Base-by-base conservation (phyloP, 179 eudicot genomes). In the Silene coronaria region DNA sequence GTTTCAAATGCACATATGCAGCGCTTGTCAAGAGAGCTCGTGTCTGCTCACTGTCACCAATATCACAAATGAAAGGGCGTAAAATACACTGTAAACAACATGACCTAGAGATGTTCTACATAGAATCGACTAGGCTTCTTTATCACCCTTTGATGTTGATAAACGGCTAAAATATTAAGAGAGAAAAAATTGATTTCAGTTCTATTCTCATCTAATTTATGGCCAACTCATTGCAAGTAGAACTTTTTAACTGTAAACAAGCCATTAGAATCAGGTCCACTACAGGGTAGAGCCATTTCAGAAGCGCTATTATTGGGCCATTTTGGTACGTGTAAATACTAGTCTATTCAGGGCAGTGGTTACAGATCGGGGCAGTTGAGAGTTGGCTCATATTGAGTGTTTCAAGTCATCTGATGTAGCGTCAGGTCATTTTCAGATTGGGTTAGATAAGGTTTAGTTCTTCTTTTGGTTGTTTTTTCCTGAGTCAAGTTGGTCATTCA, bases 1-100 rank as follows among this genome's bases (percentile, higher is more conserved):
- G 86, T 84, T 91, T 96, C 74, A 96, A 80, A 84, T 96, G 97
- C 59, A 96, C 96, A 82, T 84, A 96, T n/a, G 97, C 97, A 12
- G 99, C 97, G 60, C 97, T 91, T 77, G 96, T 93, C 83, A 96
- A 81, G 19, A 91, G 77, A 24, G 71, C 86, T 73, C 84, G 84
- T 57, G 96, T 96, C 80, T 88, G 91, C 83, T 91, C 96, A 84
- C 99, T 96, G 89, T 67, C 75, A 83, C 67, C 77, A 64, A 42
- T 76, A 82, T 75, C 76, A 55, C 27, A 4, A 71, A 24, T 16
- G 26, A 62, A 36, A 70, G 21, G 30, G 19, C 45, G 16, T 77
- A 21, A 77, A 19, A 55, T n/a, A 46, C 10, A 26, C 63, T 23
- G 42, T 26, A 64, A 42, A 28, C 22, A 32, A 57, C 61, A 6